phyloP scores from a whole-genome alignment of 164 flowering plant species.

The Liriodendron chinense region DNA sequence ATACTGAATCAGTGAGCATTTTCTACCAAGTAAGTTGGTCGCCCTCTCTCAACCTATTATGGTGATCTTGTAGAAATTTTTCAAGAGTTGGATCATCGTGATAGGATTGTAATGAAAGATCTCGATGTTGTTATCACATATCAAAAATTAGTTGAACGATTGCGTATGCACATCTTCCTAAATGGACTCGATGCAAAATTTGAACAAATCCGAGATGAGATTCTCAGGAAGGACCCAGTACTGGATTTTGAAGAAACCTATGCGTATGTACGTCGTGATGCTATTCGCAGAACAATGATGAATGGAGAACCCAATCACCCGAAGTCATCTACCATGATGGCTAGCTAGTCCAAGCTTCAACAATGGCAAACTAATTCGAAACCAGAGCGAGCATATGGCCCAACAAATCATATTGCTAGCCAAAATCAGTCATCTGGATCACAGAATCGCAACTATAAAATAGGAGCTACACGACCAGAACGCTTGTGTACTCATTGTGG shows the following conservation, averaged over 20 bases:
- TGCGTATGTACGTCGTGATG: conserved; percentile 1
- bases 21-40: conserved; percentile 5
- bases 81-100: conserved; percentile 18
- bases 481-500: conserved; percentile 8
- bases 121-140: not conserved
- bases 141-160: not conserved
- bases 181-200: conserved; percentile 6
- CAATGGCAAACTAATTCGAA: not conserved
- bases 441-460: not conserved
- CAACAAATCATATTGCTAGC: not conserved
- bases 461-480: not conserved
- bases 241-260: conserved; percentile 4
- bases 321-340: not conserved
- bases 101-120: not conserved
- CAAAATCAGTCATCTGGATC: not conserved
- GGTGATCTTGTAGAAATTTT: conserved; percentile 13
- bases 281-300: not conserved
- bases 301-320: not conserved
- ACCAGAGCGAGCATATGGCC: not conserved
- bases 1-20: conserved; percentile 12
- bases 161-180: not conserved
- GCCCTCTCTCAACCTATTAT: conserved; percentile 13
- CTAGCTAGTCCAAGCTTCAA: not conserved
- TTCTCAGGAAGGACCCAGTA: not conserved
- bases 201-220: conserved; percentile 2